Conservation (phyloP, 495 filamentous ascomycete genomes). For the Hypomontagnella monticulosa region DNA sequence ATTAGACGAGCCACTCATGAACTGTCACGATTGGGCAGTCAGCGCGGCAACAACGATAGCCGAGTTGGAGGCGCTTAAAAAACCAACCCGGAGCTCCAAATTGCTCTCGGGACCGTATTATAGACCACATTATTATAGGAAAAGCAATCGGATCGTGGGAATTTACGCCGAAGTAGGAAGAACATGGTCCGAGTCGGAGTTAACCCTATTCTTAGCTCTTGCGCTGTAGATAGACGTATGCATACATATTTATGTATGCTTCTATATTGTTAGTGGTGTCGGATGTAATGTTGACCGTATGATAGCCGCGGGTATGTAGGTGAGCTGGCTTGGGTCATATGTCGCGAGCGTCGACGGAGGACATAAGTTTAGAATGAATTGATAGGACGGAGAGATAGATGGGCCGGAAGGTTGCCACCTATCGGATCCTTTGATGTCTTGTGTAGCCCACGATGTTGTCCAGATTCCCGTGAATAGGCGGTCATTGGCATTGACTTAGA, state of each 20-base stretch:
- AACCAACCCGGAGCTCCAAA: conserved; percentile 4
- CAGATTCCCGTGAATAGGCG: not conserved
- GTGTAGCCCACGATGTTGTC: conserved; percentile 1
- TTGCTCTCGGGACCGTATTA: not conserved
- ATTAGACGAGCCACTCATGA: conserved; percentile 32
- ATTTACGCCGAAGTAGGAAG: not conserved
- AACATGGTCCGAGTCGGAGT: not conserved
- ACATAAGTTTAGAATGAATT: conserved; percentile 10
- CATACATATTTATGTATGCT: not conserved
- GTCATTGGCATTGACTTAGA: not conserved
- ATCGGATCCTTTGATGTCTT: conserved; percentile 8
- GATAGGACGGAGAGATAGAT: not conserved
- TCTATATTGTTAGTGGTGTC: not conserved
- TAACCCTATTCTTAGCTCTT: conserved; percentile 20
- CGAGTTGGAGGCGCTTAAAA: conserved; percentile 34
- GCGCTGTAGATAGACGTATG: not conserved
- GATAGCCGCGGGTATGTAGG: not conserved
- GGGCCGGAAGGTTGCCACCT: not conserved
- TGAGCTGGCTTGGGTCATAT: not conserved
- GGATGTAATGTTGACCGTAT: not conserved
- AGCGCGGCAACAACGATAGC: conserved; percentile 17
- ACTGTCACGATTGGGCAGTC: not conserved
- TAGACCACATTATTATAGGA: too few relatives aligned
- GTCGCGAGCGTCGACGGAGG: conserved; percentile 1
- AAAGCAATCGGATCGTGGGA: not conserved